These are phyloP conservation scores for Xerocomellus dryophilus DNA, from an alignment of 768 basidiomycete species.

Conservation along the genomic window DNA sequence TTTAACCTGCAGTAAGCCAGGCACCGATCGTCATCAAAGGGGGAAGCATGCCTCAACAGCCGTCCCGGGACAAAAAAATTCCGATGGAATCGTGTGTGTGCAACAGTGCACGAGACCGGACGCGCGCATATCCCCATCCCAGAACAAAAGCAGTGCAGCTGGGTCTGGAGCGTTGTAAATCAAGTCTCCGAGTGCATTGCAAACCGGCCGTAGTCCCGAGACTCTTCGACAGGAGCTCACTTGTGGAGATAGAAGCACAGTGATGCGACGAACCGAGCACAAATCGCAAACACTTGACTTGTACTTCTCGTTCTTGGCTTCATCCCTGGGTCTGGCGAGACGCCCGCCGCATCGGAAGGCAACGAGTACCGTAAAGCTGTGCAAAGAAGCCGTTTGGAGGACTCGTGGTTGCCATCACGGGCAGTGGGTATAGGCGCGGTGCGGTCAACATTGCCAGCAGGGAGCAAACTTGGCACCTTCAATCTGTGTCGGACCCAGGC, in stretches of 20 bases:
- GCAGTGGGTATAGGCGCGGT: too few species aligned
- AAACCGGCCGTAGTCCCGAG: background rate
- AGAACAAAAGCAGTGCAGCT: background rate
- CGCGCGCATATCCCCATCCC: background rate
- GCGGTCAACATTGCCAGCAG: background rate
- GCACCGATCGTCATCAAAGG: conserved; percentile 4
- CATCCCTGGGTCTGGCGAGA: background rate
- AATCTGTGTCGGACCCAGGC: background rate
- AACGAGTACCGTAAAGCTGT: background rate
- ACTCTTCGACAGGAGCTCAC: background rate
- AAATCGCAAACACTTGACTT: background rate
- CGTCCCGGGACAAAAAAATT: background rate
- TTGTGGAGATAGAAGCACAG: background rate
- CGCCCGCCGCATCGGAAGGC: background rate
- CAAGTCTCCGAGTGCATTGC: background rate
- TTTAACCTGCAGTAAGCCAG: background rate
- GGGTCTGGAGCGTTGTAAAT: background rate
- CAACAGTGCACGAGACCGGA: background rate
- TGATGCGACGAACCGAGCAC: background rate
- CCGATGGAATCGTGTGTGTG: background rate
- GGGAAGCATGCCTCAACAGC: background rate
- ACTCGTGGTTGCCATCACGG: background rate
- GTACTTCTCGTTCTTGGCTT: background rate
- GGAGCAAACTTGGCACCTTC: background rate
- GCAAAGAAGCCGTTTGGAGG: background rate